phyloP scores from a whole-genome alignment of 2,329 filamentous ascomycete genomes.

The Thielaviopsis ethacetica region DNA sequence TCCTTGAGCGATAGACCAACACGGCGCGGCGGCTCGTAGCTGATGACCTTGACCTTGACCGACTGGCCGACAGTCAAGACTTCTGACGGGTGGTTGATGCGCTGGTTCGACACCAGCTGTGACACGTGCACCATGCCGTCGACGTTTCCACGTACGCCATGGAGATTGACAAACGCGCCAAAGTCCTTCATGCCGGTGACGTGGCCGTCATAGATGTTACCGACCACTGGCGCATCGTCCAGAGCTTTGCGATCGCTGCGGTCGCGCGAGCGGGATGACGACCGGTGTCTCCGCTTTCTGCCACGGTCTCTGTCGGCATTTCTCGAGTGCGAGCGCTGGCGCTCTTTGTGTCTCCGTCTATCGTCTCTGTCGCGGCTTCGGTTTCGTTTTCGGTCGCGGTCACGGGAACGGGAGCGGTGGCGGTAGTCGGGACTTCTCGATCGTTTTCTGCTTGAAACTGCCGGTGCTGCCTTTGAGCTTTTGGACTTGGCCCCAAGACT shows the following conservation, averaged over 20 bases:
- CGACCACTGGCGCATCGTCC: constrained; percentile 64
- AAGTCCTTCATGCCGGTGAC: constrained; percentile 93
- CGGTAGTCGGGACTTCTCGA: constrained; percentile 31
- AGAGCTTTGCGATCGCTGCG: constrained; percentile 33
- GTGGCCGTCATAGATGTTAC: constrained; percentile 79
- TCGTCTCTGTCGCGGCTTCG: constrained; percentile 23
- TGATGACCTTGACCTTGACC: constrained; percentile 86
- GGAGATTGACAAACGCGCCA: constrained; percentile 86
- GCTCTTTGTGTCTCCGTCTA: constrained; percentile 30
- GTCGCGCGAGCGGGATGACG: constrained; percentile 20
- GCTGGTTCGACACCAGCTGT: constrained; percentile 65
- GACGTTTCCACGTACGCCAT: constrained; percentile 71
- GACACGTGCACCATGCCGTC: constrained; percentile 92
- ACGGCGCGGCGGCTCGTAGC: constrained; percentile 55
- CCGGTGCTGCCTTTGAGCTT: constrained; percentile 31
- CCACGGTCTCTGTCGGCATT: constrained; percentile 16
- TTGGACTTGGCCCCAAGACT: constrained; percentile 35
- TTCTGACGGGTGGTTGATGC: constrained; percentile 85
- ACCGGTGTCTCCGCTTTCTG: constrained; percentile 18
- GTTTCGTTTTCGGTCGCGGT: neutral
- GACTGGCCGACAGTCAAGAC: constrained; percentile 63
- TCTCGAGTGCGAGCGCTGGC: constrained; percentile 25
- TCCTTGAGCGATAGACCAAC: constrained; percentile 95
- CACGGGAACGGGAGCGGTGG: constrained; percentile 17
- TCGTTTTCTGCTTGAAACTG: constrained; percentile 26